Conservation (phyloP, 2,329 filamentous ascomycete genomes). For the Pyricularia sp. region DNA sequence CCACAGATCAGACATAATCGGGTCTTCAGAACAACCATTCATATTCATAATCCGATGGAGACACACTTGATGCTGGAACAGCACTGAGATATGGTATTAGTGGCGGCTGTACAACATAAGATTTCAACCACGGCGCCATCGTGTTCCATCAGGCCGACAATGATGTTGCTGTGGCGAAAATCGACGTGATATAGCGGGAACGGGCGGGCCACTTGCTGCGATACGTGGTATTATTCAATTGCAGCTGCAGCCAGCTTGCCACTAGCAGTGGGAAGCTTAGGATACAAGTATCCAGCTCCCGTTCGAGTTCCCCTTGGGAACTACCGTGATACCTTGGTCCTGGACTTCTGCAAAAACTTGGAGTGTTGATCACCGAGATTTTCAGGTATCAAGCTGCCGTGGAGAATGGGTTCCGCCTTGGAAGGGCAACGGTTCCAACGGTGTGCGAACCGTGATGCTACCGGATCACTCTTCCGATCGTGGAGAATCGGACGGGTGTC, state of each 20-base stretch:
- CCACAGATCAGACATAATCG: neutral
- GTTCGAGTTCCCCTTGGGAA: slow-evolving; percentile 4
- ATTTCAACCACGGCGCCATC: slow-evolving; percentile 15
- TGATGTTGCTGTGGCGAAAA: slow-evolving; percentile 22
- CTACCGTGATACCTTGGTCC: slow-evolving; percentile 5
- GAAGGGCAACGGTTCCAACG: neutral
- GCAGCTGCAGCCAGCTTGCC: too few species aligned
- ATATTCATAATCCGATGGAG: neutral
- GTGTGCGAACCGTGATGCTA: neutral
- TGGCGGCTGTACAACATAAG: slow-evolving; percentile 13
- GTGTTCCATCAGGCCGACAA: slow-evolving; percentile 20
- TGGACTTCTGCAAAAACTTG: slow-evolving; percentile 11
- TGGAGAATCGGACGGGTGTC: neutral
- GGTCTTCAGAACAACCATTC: neutral
- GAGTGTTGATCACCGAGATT: slow-evolving; percentile 12
- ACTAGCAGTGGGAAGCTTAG: too few species aligned
- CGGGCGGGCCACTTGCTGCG: slow-evolving; percentile 14
- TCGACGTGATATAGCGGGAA: slow-evolving; percentile 22
- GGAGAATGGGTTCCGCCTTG: slow-evolving; percentile 12
- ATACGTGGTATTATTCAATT: neutral
- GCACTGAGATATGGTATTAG: slow-evolving; percentile 10
- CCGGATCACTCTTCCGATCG: slow-evolving; percentile 2
- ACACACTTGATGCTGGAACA: slow-evolving; percentile 8
- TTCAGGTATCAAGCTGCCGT: slow-evolving; percentile 14
- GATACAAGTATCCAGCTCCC: slow-evolving; percentile 5